phyloP scores from a whole-genome alignment of 768 basidiomycete species.

The Suillus placidus region DNA sequence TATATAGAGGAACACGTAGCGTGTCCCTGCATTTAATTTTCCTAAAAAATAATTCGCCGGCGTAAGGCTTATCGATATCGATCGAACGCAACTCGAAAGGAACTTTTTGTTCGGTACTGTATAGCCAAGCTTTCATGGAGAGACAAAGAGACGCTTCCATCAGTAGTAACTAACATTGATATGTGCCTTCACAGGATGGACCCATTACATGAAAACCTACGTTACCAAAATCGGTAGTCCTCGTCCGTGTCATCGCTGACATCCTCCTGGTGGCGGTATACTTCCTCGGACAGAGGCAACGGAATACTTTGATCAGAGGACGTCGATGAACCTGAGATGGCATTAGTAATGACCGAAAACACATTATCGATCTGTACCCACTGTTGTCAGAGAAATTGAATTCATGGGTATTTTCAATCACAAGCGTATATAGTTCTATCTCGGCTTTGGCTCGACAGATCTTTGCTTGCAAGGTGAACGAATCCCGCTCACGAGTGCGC shows the following conservation, averaged over 20 bases:
- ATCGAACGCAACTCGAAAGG: too few relatives aligned
- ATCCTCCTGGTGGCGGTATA: neutral
- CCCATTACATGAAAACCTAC: neutral
- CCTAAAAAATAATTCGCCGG: too few relatives aligned
- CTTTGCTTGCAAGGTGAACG: neutral
- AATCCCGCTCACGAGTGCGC: neutral
- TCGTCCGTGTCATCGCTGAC: neutral
- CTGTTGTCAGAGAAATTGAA: neutral
- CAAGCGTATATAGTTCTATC: neutral
- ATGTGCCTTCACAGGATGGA: neutral
- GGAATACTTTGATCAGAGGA: neutral
- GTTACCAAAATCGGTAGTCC: neutral
- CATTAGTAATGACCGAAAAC: neutral
- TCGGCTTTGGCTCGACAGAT: neutral
- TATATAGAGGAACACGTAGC: too few relatives aligned
- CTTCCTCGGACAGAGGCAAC: neutral
- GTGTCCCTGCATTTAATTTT: too few relatives aligned
- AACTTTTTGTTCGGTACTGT: too few relatives aligned
- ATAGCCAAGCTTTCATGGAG: too few relatives aligned
- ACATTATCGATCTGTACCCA: neutral
- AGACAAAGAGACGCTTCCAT: constrained; percentile 5
- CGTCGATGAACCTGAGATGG: neutral
- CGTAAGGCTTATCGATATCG: too few relatives aligned
- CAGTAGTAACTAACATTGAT: neutral
- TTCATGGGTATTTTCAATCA: neutral